A percentile compares a stretch with the other conserved stretches of the same genome.
phyloP scores from a whole-genome alignment of 2,329 filamentous ascomycete species.

The Fusarium duplospermum region DNA sequence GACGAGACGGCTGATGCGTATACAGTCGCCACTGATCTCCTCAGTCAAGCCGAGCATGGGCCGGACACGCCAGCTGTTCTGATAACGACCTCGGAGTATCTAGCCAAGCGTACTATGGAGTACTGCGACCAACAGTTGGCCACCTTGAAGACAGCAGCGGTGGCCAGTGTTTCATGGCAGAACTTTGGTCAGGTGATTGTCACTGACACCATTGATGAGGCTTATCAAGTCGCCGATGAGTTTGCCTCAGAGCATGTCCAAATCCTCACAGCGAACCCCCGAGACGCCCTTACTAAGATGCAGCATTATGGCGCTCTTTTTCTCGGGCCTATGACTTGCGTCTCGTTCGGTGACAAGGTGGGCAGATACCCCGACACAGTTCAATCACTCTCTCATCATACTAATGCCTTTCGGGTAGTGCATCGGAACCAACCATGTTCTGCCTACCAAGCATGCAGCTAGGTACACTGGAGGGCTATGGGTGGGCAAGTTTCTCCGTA shows the following conservation, averaged over 20 bases:
- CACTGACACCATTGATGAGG: constrained; percentile 15
- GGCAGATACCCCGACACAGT: background rate
- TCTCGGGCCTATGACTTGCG: constrained; percentile 18
- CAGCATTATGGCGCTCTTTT: constrained; percentile 26
- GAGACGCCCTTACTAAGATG: constrained; percentile 24
- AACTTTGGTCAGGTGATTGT: constrained; percentile 21
- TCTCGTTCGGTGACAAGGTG: constrained; percentile 30
- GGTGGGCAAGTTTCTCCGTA: constrained; percentile 21
- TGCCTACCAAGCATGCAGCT: background rate
- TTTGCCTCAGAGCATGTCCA: constrained; percentile 24
- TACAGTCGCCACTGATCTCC: background rate
- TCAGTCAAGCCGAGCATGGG: background rate
- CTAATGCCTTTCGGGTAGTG: constrained; percentile 7
- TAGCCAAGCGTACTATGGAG: background rate
- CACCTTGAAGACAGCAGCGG: constrained; percentile 4
- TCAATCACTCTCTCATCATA: background rate
- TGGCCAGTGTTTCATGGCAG: constrained; percentile 19
- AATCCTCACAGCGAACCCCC: constrained; percentile 17
- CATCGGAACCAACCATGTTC: constrained; percentile 18
- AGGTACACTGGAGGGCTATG: background rate
- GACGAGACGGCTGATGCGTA: constrained; percentile 20
- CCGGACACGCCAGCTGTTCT: background rate
- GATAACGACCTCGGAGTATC: background rate
- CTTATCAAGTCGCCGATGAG: constrained; percentile 21
- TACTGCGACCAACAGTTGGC: constrained; percentile 15